Conservation (phyloP, 805 yeast species). For the Hanseniaspora hatyaiensis region DNA sequence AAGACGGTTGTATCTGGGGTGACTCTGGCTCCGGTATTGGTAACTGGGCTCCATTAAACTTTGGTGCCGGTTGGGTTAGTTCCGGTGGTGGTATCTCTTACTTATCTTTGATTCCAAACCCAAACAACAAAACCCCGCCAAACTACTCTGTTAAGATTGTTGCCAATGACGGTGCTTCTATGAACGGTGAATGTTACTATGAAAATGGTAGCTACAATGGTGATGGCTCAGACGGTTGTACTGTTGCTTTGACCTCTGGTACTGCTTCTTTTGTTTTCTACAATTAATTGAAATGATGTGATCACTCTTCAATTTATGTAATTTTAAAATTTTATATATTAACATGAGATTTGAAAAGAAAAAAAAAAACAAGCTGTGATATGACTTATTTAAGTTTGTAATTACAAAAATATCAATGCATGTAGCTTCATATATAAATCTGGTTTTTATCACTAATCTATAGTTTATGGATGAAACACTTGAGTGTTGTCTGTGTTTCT, state of each 20-base stretch:
- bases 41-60: slow-evolving; percentile 95
- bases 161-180: slow-evolving; percentile 49
- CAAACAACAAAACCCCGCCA: slow-evolving; percentile 62
- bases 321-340: neutral
- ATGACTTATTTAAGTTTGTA: no score
- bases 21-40: slow-evolving; percentile 65
- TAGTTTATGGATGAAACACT: no score
- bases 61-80: slow-evolving; percentile 76
- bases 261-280: slow-evolving; percentile 74
- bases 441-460: no score
- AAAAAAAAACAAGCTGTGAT: no score
- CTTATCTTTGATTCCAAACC: slow-evolving; percentile 88
- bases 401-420: no score
- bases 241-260: slow-evolving; percentile 80
- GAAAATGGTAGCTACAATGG: slow-evolving; percentile 60
- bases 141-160: slow-evolving; percentile 71
- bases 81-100: slow-evolving; percentile 50
- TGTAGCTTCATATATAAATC: no score
- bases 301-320: neutral
- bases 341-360: no score
- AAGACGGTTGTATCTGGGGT: slow-evolving; percentile 96
- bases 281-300: slow-evolving; percentile 16
- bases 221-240: slow-evolving; percentile 74
- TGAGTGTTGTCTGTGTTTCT: no score
- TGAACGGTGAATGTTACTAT: slow-evolving; percentile 69